These are phyloP conservation scores for Mortierella sp. DNA, from an alignment of 371 early-diverging fungal genomes.

Conservation along the genomic window DNA sequence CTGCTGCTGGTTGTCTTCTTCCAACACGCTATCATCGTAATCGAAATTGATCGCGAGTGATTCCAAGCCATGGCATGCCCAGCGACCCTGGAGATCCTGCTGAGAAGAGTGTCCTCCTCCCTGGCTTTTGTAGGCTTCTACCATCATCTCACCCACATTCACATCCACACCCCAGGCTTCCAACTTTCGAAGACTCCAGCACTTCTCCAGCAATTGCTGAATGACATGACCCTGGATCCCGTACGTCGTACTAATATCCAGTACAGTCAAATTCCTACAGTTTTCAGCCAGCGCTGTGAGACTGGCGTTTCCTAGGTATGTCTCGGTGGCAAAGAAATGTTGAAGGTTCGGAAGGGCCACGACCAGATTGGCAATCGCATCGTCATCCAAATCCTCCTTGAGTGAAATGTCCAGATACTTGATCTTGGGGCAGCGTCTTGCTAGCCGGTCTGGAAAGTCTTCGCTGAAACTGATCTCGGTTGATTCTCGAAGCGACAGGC, in stretches of 20 bases:
- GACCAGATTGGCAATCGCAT: slow-evolving; percentile 28
- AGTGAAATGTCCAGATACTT: slow-evolving; percentile 26
- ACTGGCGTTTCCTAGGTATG: slow-evolving; percentile 21
- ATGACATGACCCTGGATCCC: slow-evolving; percentile 12
- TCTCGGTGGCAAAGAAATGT: slow-evolving; percentile 16
- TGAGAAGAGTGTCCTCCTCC: neutral
- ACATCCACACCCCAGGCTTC: slow-evolving; percentile 21
- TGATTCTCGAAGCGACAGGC: slow-evolving; percentile 19
- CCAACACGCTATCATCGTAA: slow-evolving; percentile 10
- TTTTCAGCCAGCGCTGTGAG: slow-evolving; percentile 15
- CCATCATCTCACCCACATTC: slow-evolving; percentile 33
- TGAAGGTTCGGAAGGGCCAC: slow-evolving; percentile 10
- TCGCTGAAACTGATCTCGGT: slow-evolving; percentile 15
- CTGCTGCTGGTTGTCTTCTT: slow-evolving; percentile 5
- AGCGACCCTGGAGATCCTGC: slow-evolving; percentile 1
- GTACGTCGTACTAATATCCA: slow-evolving; percentile 18
- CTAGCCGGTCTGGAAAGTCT: slow-evolving; percentile 18
- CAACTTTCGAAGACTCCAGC: slow-evolving; percentile 9
- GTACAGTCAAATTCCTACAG: slow-evolving; percentile 12
- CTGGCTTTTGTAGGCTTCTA: slow-evolving; percentile 9
- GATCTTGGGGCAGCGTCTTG: slow-evolving; percentile 28
- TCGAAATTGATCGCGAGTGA: slow-evolving; percentile 10
- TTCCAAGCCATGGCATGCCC: slow-evolving; percentile 29
- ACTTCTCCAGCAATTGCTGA: slow-evolving; percentile 22
- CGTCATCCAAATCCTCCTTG: slow-evolving; percentile 26